phyloP scores from a whole-genome alignment of 2,329 filamentous ascomycete species.

The Calycina herbarum region DNA sequence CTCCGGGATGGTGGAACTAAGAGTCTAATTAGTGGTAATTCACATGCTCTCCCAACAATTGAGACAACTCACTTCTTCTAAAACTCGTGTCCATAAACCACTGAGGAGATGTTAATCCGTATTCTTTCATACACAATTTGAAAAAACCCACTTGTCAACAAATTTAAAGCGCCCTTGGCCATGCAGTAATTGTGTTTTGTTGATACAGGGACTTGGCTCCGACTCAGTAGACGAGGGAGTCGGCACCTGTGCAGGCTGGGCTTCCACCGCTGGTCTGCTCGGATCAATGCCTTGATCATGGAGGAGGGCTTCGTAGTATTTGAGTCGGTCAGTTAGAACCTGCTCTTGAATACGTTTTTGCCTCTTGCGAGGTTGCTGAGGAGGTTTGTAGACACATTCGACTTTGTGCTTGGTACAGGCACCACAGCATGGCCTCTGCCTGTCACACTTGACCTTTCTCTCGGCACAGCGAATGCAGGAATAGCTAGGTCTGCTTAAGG shows the following conservation, averaged over 20 bases:
- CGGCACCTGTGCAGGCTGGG: background rate
- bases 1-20: conserved; percentile 35
- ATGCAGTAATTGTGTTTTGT: conserved; percentile 3
- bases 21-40: no score
- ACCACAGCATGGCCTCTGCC: conserved; percentile 28
- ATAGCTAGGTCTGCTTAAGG: no score
- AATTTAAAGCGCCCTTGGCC: background rate
- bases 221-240: background rate
- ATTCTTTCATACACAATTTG: conserved; percentile 20
- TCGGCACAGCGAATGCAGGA: no score
- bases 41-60: conserved; percentile 12
- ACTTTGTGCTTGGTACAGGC: conserved; percentile 31
- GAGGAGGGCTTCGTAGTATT: conserved; percentile 30
- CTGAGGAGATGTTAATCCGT: no score
- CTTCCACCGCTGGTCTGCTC: conserved; percentile 6
- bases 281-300: conserved; percentile 27
- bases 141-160: conserved; percentile 19
- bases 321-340: conserved; percentile 30
- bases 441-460: conserved; percentile 34
- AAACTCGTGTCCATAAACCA: background rate
- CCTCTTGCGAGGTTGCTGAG: conserved; percentile 26
- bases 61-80: conserved; percentile 13
- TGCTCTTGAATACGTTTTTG: conserved; percentile 32
- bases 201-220: background rate
- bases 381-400: conserved; percentile 26